Base-by-base conservation (phyloP, 176 grass and related monocot species). In the Oryza meyeriana region DNA sequence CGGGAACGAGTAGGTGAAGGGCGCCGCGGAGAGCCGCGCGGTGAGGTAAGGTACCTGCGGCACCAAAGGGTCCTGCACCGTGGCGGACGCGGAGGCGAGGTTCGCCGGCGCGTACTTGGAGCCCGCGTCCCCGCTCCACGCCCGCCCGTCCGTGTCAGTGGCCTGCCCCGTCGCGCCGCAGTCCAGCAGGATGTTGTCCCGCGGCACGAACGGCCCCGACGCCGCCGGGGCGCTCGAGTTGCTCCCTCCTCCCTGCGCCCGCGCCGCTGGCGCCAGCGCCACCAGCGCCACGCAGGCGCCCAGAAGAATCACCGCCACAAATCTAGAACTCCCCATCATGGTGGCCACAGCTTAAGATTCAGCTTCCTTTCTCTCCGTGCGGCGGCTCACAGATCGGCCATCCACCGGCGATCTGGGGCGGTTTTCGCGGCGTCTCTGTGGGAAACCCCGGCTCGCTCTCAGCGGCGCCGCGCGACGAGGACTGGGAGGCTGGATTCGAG, bases 1-100 rank as follows among this genome's bases (percentile, higher is more conserved):
- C 22, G 92, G 94, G 83, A 97, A 94, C 76, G 94, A 87, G 87
- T 97, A 97, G 66, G 88, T 97, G 88, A 87, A 97, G 70, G 89
- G 42, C 27, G 89, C 72, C 0, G 88, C 44, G 33, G 91, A 97
- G 47, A 94, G 47, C 22, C 94, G 87, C 58, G 92, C 92, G 0
- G 94, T 94, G 73, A 91, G 85, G 84, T 94, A 97, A 2, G 90
- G 94, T 29, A 90, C 83, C 78, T 88, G 88, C 17, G 90, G 86
- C 10, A 92, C 92, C 1, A 88, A 91, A 22, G 92, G 85, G 35
- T 87, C 84, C 85, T 90, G 94, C 22, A 68, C 47, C 1, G 47
- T 50, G 0, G 92, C 82, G 6, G 33, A 57, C 20, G 62, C 78
- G 1, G 79, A 25, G 38, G 47, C 79, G 68, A 83, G 85, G 36